Evolutionary conservation across 257 asterid genomes (phyloP).

Genomic region (Cinchona pubescens): DNA sequence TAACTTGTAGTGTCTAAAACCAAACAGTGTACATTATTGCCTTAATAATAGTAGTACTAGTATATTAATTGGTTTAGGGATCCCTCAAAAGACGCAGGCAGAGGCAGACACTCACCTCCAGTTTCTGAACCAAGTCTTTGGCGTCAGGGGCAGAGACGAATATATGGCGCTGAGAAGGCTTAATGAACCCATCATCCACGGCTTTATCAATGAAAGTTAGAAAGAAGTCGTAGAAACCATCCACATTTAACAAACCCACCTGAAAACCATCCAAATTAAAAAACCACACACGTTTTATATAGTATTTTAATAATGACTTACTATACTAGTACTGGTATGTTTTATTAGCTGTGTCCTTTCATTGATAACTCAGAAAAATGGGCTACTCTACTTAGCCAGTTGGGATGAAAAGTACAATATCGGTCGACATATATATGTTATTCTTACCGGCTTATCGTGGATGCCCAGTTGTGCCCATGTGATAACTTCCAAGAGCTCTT

Average conservation of each 20-base stretch:
- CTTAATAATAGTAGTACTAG: no score
- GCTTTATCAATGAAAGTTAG: conserved; percentile 74
- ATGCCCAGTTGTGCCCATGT: conserved; percentile 83
- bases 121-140: conserved; percentile 61
- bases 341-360: no score
- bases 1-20: no score
- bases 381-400: no score
- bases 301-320: no score
- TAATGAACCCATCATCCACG: conserved; percentile 75
- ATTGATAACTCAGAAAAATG: background rate
- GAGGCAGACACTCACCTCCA: conserved; percentile 39
- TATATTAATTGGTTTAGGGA: no score
- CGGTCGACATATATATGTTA: no score
- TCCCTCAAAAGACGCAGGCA: no score
- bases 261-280: conserved; percentile 16
- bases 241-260: conserved; percentile 85
- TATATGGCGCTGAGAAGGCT: conserved; percentile 60
- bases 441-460: conserved; percentile 65
- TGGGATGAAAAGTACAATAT: no score
- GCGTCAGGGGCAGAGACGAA: conserved; percentile 66
- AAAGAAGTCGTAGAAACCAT: conserved; percentile 62
- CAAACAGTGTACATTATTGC: no score
- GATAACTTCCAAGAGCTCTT: conserved; percentile 64
- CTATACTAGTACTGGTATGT: no score
- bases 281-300: no score